Percentiles rank a stretch among this genome's conserved stretches.
phyloP scores from a whole-genome alignment of 2,329 filamentous ascomycete species.

The Aureobasidium pullulans region DNA sequence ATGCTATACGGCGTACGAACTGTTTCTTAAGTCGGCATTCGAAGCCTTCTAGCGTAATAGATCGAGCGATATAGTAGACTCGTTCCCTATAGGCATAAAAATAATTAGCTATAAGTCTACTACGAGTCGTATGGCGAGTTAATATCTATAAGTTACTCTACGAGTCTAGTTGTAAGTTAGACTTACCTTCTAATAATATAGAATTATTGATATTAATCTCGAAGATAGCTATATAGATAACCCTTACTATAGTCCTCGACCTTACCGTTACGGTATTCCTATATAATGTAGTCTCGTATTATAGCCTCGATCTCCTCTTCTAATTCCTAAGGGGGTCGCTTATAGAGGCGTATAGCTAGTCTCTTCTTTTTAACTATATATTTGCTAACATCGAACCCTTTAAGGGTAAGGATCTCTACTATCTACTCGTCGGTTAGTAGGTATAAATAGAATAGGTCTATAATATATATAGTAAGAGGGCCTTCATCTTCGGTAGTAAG shows the following conservation, averaged over 20 bases:
- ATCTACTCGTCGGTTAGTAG: background rate
- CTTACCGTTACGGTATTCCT: background rate
- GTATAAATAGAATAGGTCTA: background rate
- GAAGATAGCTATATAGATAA: background rate
- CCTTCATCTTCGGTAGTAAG: background rate
- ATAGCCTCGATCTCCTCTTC: background rate
- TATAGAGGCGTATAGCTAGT: background rate
- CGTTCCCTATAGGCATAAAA: background rate
- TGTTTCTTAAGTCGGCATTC: background rate
- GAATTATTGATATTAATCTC: background rate
- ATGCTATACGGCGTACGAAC: constrained; percentile 17
- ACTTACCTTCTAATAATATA: background rate
- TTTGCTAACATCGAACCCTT: background rate
- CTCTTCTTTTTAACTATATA: no score
- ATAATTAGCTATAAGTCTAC: background rate
- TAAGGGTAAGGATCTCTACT: background rate
- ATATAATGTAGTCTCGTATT: no score
- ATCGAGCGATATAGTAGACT: background rate
- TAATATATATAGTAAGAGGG: background rate
- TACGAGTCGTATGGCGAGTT: background rate
- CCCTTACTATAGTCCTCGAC: background rate
- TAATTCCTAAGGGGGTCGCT: background rate
- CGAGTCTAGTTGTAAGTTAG: no score
- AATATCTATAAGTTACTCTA: background rate
- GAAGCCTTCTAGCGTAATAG: background rate